Evolutionary conservation across 371 early-diverging fungal species (phyloP).

Genomic region (Vavraia culicis): DNA sequence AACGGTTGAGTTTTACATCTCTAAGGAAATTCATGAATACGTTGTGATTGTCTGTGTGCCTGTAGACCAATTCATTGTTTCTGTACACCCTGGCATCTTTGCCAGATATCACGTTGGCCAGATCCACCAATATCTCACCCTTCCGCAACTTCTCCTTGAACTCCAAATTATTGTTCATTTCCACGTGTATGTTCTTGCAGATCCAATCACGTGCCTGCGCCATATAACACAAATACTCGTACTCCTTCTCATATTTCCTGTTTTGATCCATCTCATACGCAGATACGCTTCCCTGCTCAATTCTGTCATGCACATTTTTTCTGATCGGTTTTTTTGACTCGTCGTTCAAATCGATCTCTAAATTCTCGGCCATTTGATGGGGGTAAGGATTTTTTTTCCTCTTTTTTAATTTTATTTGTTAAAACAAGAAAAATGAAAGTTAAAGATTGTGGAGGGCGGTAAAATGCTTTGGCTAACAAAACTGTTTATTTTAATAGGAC

Average conservation of each 20-base stretch:
- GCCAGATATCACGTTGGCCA: constrained; percentile 64
- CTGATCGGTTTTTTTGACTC: no score
- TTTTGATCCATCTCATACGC: constrained; percentile 62
- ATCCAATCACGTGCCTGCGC: constrained; percentile 88
- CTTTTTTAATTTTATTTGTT: no score
- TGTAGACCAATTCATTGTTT: constrained; percentile 56
- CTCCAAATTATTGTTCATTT: constrained; percentile 48
- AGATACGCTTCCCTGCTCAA: constrained; percentile 21
- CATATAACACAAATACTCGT: constrained; percentile 91
- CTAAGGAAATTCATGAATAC: constrained; percentile 60
- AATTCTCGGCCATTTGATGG: no score
- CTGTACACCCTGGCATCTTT: constrained; percentile 65
- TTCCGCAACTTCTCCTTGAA: constrained; percentile 60
- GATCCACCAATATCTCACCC: constrained; percentile 69
- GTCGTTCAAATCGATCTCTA: no score
- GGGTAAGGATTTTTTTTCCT: no score
- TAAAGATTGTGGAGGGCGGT: no score
- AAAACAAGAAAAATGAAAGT: no score
- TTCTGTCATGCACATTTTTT: no score
- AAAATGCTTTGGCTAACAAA: no score
- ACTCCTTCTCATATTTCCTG: constrained; percentile 66
- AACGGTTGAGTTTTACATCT: constrained; percentile 57
- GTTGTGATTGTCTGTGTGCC: constrained; percentile 94
- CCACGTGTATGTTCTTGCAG: constrained; percentile 52
- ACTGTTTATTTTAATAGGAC: no score